These are phyloP conservation scores for Spirogloea muscicola DNA, from an alignment of 139 green algal genomes.

Conservation along the genomic window DNA sequence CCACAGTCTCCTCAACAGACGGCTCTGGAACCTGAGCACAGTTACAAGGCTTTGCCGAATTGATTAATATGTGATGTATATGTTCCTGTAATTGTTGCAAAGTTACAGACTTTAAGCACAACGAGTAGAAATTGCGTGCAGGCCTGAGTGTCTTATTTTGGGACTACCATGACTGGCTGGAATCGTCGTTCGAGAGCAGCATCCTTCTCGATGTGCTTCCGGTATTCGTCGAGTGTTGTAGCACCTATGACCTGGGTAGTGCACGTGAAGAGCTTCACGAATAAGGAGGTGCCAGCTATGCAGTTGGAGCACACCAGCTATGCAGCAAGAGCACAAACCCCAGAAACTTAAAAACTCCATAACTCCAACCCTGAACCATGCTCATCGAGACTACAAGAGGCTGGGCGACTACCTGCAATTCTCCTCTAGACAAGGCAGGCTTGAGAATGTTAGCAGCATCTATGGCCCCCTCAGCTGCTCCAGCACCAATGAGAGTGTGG, in stretches of 20 bases:
- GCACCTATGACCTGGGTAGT: slow-evolving; percentile 85
- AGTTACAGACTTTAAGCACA: no score
- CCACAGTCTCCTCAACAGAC: slow-evolving; percentile 90
- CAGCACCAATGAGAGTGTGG: slow-evolving; percentile 97
- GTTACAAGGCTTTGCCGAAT: no score
- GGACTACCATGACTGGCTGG: slow-evolving; percentile 50
- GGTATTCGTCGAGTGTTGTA: slow-evolving; percentile 98
- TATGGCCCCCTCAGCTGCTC: slow-evolving; percentile 96
- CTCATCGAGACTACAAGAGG: no score
- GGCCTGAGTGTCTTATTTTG: not conserved
- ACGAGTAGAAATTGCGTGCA: no score
- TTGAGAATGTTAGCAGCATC: slow-evolving; percentile 99
- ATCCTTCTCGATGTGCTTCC: slow-evolving; percentile 99
- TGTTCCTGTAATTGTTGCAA: no score
- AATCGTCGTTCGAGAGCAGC: slow-evolving; percentile 86
- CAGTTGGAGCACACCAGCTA: no score
- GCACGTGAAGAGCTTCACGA: not conserved
- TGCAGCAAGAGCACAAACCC: no score
- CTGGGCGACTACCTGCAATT: slow-evolving; percentile 82
- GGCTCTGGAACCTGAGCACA: slow-evolving; percentile 81
- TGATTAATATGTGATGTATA: no score
- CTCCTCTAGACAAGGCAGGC: slow-evolving; percentile 92
- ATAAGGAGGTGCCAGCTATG: no score
- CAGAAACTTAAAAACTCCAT: no score
- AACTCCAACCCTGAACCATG: no score